Conservation (phyloP, 2,329 filamentous ascomycete species). For the Xylariaceae sp. region DNA sequence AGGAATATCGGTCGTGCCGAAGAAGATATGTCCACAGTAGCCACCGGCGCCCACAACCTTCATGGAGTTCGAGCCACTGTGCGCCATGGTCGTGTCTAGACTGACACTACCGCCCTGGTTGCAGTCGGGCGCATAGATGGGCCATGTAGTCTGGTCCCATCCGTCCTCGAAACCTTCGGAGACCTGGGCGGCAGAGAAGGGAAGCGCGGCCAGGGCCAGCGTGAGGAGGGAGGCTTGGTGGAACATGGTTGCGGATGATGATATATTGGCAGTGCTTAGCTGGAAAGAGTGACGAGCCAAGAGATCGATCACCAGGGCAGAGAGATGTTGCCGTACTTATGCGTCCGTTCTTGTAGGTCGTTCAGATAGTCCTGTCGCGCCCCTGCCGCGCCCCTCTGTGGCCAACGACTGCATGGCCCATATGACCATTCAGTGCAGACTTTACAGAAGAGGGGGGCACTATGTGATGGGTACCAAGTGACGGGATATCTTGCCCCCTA, state of each 20-base stretch:
- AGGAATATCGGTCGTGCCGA: conserved; percentile 50
- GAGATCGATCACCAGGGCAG: no score
- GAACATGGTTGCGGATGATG: conserved; percentile 36
- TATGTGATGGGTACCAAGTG: no score
- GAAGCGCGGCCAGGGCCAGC: conserved; percentile 38
- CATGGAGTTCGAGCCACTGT: conserved; percentile 49
- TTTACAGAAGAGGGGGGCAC: no score
- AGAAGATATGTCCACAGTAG: conserved; percentile 53
- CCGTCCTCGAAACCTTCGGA: conserved; percentile 50
- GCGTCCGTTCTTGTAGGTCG: no score
- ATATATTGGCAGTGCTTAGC: conserved; percentile 1
- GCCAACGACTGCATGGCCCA: no score
- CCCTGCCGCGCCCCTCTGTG: no score
- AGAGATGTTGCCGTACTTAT: no score
- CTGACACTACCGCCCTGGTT: conserved; percentile 50
- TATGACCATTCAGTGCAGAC: no score
- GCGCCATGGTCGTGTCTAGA: conserved; percentile 48
- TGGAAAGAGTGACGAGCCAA: neutral
- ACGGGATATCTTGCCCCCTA: no score
- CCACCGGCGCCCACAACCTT: conserved; percentile 45
- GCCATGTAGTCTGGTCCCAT: conserved; percentile 50
- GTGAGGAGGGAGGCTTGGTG: conserved; percentile 35
- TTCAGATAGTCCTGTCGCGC: no score
- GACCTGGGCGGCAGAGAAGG: conserved; percentile 43
- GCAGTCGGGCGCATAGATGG: conserved; percentile 51